Percentiles rank a stretch among this genome's conserved stretches.
These are phyloP conservation scores for Craterostigma plantagineum DNA, from an alignment of 257 asterid genomes.

Conservation along the genomic window DNA sequence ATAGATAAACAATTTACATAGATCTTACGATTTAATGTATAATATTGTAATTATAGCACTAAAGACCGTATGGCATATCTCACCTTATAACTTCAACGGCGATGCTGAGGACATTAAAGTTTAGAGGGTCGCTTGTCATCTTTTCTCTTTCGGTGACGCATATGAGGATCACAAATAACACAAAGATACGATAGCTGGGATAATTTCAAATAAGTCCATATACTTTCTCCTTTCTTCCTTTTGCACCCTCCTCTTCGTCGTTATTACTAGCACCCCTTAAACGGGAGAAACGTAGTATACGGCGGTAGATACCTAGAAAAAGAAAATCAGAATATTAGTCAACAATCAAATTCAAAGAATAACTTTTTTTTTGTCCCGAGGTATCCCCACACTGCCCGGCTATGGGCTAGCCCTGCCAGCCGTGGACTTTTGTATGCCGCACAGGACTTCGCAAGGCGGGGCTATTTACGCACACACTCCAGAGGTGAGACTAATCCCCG, in stretches of 20 bases:
- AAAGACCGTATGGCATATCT: background rate
- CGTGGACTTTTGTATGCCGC: no score
- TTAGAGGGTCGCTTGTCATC: conserved; percentile 31
- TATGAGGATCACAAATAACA: conserved; percentile 22
- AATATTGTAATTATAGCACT: background rate
- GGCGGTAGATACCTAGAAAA: conserved; percentile 63
- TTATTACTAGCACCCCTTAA: background rate
- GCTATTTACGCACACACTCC: no score
- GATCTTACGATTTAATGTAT: no score
- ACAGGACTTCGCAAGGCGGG: no score
- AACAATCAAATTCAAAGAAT: no score
- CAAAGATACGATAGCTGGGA: conserved; percentile 28
- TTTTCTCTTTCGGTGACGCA: conserved; percentile 29
- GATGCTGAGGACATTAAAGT: conserved; percentile 33
- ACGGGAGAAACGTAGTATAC: conserved; percentile 20
- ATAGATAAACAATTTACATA: background rate
- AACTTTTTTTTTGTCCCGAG: no score
- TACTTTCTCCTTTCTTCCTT: background rate
- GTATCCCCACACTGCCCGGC: no score
- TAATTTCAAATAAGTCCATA: conserved; percentile 10
- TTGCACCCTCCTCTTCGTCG: conserved; percentile 1
- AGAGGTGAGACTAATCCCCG: no score
- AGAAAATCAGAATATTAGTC: no score
- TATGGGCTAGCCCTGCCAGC: no score
- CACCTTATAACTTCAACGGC: conserved; percentile 34